Conservation (phyloP, 2,329 filamentous ascomycete species). For the Trichoderma sp. region DNA sequence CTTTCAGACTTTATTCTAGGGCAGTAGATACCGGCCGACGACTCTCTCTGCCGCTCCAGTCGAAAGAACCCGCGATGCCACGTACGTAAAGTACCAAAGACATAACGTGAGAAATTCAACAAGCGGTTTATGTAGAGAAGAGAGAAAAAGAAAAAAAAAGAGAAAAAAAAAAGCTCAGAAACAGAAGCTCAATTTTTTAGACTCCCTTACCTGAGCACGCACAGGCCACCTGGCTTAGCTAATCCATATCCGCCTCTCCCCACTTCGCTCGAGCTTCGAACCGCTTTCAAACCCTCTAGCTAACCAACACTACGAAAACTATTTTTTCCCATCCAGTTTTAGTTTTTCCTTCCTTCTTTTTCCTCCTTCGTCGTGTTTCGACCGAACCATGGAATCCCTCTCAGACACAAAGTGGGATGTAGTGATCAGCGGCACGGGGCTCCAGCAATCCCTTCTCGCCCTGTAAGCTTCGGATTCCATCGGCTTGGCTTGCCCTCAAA, state of each 20-base stretch:
- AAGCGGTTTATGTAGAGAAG: conserved; percentile 27
- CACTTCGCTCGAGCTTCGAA: conserved; percentile 20
- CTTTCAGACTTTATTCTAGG: conserved; percentile 74
- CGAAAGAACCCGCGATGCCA: conserved; percentile 54
- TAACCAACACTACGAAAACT: not conserved
- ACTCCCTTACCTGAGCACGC: not conserved
- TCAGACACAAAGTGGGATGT: conserved; percentile 75
- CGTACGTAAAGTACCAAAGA: conserved; percentile 29
- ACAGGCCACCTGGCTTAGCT: conserved; percentile 26
- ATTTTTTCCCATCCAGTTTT: conserved; percentile 20
- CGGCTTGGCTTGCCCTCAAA: conserved; percentile 31
- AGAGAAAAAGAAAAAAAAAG: conserved; percentile 27
- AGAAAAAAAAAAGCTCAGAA: conserved; percentile 27
- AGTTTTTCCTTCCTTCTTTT: conserved; percentile 18
- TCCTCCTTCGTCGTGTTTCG: conserved; percentile 22
- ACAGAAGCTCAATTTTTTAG: conserved; percentile 24
- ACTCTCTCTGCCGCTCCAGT: conserved; percentile 61
- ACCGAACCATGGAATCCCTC: conserved; percentile 64
- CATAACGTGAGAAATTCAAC: conserved; percentile 28
- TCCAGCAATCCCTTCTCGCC: conserved; percentile 75
- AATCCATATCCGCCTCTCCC: conserved; percentile 22
- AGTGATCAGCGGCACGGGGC: conserved; percentile 72
- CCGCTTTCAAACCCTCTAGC: not conserved
- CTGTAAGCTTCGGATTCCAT: conserved; percentile 55
- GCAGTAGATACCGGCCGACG: conserved; percentile 82